phyloP scores from a whole-genome alignment of 108 stramenopile genomes.

The Nitzschia sp. region DNA sequence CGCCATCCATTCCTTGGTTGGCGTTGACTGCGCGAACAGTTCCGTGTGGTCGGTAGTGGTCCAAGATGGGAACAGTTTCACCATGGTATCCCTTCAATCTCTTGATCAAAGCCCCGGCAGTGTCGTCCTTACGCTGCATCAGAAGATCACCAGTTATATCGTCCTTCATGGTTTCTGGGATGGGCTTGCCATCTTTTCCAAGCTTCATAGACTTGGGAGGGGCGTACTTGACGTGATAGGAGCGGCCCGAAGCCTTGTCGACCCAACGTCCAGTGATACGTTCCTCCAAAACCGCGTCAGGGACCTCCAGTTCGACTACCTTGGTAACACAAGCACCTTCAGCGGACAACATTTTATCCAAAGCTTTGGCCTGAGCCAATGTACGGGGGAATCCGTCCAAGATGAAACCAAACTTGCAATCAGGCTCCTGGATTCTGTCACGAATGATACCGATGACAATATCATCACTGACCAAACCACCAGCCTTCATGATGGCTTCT shows the following conservation, averaged over 20 bases:
- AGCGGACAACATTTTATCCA: slow-evolving; percentile 92
- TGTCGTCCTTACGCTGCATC: slow-evolving; percentile 97
- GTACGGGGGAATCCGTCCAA: slow-evolving; percentile 98
- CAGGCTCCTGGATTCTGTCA: slow-evolving; percentile 89
- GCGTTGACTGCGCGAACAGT: slow-evolving; percentile 88
- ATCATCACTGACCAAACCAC: slow-evolving; percentile 95
- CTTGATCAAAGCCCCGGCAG: slow-evolving; percentile 83
- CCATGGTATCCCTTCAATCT: slow-evolving; percentile 93
- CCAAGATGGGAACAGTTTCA: slow-evolving; percentile 95
- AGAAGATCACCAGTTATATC: slow-evolving; percentile 94
- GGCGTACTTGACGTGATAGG: slow-evolving; percentile 97
- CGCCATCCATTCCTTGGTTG: slow-evolving; percentile 89
- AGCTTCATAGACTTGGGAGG: slow-evolving; percentile 87
- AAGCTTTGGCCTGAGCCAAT: slow-evolving; percentile 90
- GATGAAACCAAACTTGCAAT: slow-evolving; percentile 97
- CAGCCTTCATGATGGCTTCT: slow-evolving; percentile 97
- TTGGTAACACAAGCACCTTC: slow-evolving; percentile 90
- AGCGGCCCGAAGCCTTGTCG: slow-evolving; percentile 90
- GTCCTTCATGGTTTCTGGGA: slow-evolving; percentile 83
- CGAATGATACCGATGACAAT: slow-evolving; percentile 94
- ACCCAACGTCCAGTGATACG: slow-evolving; percentile 98
- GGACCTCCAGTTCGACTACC: slow-evolving; percentile 93
- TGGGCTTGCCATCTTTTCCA: slow-evolving; percentile 55
- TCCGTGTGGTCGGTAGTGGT: slow-evolving; percentile 91
- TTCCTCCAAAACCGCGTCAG: slow-evolving; percentile 94